These are phyloP conservation scores for Cladosporium sp. DNA, from an alignment of 2,329 filamentous ascomycete genomes.

Conservation along the genomic window DNA sequence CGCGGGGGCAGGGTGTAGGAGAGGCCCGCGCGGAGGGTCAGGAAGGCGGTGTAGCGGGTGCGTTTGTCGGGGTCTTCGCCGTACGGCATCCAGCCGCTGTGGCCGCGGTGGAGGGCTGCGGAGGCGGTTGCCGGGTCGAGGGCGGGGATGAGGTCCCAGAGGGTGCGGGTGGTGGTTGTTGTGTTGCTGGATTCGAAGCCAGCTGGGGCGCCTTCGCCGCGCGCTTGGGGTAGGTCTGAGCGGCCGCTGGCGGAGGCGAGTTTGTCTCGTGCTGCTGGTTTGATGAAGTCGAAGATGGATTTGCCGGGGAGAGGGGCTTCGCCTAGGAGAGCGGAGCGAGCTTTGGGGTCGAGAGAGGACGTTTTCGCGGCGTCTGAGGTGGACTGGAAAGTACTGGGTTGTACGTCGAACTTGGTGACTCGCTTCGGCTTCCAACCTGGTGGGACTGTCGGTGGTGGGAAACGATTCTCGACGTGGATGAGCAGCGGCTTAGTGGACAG, in stretches of 20 bases:
- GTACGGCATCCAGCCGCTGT: conserved; percentile 71
- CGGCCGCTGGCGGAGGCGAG: conserved; percentile 72
- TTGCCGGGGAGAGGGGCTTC: conserved; percentile 79
- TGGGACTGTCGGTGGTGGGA: conserved; percentile 62
- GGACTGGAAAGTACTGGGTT: conserved; percentile 49
- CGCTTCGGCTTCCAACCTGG: conserved; percentile 66
- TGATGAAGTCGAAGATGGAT: conserved; percentile 91
- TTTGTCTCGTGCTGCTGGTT: conserved; percentile 67
- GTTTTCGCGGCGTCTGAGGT: conserved; percentile 71
- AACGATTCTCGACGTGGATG: conserved; percentile 44
- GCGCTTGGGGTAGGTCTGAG: conserved; percentile 66
- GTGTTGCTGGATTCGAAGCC: conserved; percentile 50
- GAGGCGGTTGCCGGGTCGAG: conserved; percentile 38
- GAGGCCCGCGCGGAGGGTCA: conserved; percentile 68
- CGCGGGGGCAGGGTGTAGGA: conserved; percentile 53
- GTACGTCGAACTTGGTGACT: conserved; percentile 28
- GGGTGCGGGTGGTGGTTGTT: conserved; percentile 56
- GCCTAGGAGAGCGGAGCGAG: conserved; percentile 72
- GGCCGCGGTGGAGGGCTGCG: conserved; percentile 42
- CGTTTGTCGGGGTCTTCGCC: conserved; percentile 74
- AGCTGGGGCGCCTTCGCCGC: conserved; percentile 63
- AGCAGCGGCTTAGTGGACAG: conserved; percentile 49
- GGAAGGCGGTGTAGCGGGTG: conserved; percentile 70
- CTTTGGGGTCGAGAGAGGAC: conserved; percentile 67
- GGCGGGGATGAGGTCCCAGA: conserved; percentile 43